phyloP scores from a whole-genome alignment of 2,329 filamentous ascomycete species.

The Fusarium pseudocircinatum region DNA sequence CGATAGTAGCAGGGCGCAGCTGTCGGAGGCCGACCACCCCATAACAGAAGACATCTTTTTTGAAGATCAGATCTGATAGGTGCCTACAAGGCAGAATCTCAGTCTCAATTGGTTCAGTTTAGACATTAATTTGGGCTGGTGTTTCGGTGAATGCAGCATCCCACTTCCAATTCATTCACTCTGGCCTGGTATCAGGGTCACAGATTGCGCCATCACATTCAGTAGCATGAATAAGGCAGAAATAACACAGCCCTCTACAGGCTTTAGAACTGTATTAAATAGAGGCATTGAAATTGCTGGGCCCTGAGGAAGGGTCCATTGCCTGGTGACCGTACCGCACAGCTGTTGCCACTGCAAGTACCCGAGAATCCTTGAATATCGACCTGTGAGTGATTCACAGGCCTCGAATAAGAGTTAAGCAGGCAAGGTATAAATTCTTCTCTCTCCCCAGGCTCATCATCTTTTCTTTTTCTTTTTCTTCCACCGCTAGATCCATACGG shows the following conservation, averaged over 20 bases:
- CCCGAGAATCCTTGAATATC: background rate
- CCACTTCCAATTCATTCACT: background rate
- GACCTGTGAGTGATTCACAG: background rate
- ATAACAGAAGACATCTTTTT: background rate
- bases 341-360: background rate
- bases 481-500: background rate
- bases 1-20: background rate
- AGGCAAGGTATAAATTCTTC: background rate
- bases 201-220: background rate
- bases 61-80: background rate
- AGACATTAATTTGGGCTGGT: fast-evolving
- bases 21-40: background rate
- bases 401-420: background rate
- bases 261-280: background rate
- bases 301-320: background rate
- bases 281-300: background rate
- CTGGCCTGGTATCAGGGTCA: background rate
- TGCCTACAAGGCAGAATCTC: background rate
- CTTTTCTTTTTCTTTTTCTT: background rate
- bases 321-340: background rate
- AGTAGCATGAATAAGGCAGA: background rate
- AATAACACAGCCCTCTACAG: background rate
- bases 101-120: background rate
- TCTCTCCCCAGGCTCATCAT: background rate
- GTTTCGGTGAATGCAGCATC: background rate